Conservation (phyloP, 2,329 filamentous ascomycete species). For the Davidsoniella neocaledoniae region DNA sequence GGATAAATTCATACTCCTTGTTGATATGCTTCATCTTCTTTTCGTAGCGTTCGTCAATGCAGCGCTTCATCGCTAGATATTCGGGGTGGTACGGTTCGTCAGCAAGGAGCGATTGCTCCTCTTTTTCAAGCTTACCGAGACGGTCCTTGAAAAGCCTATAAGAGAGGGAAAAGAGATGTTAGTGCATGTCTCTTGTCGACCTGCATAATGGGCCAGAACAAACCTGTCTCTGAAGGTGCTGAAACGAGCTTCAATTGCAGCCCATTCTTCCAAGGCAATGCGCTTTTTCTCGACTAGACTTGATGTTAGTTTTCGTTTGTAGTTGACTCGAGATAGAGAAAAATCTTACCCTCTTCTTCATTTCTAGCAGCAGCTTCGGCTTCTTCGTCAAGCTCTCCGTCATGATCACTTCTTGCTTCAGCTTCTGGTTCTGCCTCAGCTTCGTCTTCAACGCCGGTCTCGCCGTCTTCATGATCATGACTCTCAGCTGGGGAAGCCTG, state of each 20-base stretch:
- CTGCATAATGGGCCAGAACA: slow-evolving; percentile 16
- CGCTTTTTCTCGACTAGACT: slow-evolving; percentile 57
- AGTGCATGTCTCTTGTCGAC: slow-evolving; percentile 10
- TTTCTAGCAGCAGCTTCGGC: slow-evolving; percentile 41
- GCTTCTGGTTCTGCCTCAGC: slow-evolving; percentile 20
- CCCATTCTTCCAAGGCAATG: slow-evolving; percentile 62
- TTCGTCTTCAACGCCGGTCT: slow-evolving; percentile 15
- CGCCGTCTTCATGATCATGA: slow-evolving; percentile 13
- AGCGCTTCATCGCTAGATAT: slow-evolving; percentile 77
- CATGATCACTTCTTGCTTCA: slow-evolving; percentile 14
- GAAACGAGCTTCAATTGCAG: slow-evolving; percentile 76
- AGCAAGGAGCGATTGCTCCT: slow-evolving; percentile 44
- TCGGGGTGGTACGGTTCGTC: slow-evolving; percentile 68
- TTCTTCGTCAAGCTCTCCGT: slow-evolving; percentile 34
- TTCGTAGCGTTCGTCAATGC: slow-evolving; percentile 64
- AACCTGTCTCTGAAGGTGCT: slow-evolving; percentile 66
- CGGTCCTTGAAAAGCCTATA: slow-evolving; percentile 73
- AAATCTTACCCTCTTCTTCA: slow-evolving; percentile 44
- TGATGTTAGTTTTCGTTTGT: neutral
- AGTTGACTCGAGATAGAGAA: neutral
- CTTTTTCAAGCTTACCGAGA: slow-evolving; percentile 60
- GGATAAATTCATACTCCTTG: slow-evolving; percentile 54
- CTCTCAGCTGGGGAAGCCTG: neutral
- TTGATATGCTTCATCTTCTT: slow-evolving; percentile 65
- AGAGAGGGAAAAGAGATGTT: slow-evolving; percentile 15